Percentiles rank a stretch among this genome's conserved stretches.
These are phyloP conservation scores for Mucor sp. DNA, from an alignment of 371 early-diverging fungal species.

Conservation along the genomic window DNA sequence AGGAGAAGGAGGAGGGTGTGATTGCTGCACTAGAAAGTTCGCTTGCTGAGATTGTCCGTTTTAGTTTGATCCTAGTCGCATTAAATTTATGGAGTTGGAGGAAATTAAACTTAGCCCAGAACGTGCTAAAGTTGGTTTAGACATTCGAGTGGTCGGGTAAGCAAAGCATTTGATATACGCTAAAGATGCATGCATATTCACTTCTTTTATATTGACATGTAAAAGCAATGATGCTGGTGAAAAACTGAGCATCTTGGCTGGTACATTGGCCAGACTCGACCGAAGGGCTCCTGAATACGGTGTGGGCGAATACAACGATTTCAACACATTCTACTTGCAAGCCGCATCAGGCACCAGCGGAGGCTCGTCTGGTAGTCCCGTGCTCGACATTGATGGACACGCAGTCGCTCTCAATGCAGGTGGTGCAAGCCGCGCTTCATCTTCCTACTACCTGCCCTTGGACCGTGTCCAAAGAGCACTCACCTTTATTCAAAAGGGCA, in stretches of 20 bases:
- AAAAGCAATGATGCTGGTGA: slow-evolving; percentile 81
- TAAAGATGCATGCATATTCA: too few species aligned
- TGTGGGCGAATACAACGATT: slow-evolving; percentile 69
- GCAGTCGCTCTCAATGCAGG: slow-evolving; percentile 76
- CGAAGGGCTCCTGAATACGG: slow-evolving; percentile 51
- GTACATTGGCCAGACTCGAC: slow-evolving; percentile 80
- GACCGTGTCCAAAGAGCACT: slow-evolving; percentile 47
- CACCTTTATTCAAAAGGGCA: slow-evolving; percentile 54
- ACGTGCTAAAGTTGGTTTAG: slow-evolving; percentile 81
- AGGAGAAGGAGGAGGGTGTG: too few species aligned
- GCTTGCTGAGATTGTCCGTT: slow-evolving; percentile 50
- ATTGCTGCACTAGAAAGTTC: background rate
- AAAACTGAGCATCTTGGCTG: slow-evolving; percentile 78
- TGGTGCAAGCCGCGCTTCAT: slow-evolving; percentile 59
- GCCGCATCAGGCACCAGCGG: slow-evolving; percentile 71
- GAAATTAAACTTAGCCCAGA: slow-evolving; percentile 79
- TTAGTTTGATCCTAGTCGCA: slow-evolving; percentile 77
- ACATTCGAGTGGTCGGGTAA: slow-evolving; percentile 83
- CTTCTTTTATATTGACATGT: too few species aligned
- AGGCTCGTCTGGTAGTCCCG: slow-evolving; percentile 54
- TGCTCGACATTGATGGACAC: slow-evolving; percentile 68
- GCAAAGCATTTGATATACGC: background rate
- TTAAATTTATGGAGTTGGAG: slow-evolving; percentile 72
- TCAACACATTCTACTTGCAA: slow-evolving; percentile 73
- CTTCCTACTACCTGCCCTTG: slow-evolving; percentile 65